Evolutionary conservation across 1,284 basidiomycete genomes (phyloP), one percentile per base, ranked within the genome.

Genomic region (Moesziomyces antarcticus): DNA sequence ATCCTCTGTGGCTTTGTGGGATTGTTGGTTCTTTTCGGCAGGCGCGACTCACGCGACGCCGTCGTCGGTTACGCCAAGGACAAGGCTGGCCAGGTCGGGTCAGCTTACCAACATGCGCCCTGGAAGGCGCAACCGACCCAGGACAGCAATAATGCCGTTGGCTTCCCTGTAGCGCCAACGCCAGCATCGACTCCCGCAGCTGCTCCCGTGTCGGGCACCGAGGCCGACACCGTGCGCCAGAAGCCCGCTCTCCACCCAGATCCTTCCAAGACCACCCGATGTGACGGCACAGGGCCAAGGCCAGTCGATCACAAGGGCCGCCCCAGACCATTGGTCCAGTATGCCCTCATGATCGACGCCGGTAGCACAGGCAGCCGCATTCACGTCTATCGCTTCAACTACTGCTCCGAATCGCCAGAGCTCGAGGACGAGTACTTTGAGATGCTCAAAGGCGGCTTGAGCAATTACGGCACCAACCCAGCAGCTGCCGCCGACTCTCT

Each of bases 301-400:
- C 70, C 73, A 16, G 35, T 66, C 18, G 80, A 80, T 40, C 50
- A 57, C 40, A 65, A 73, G 13, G 77, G 80, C 51, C 61, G 57
- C 25, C 67, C 60, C 4, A 62, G 80, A n/a, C 81, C 79, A 5
- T 46, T 81, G 22, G 80, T 84, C 18, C 94, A 97, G 85, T 99
- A 93, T 84, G 94, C 93, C 0, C 89, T 99, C 79, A 97, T 98
- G 90, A 93, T 99, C 85, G 96, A 99, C 84, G 96, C 97, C 0
- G 97, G 96, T 18, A 97, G 94, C 41, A 97, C 94, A 0, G 96
- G 96, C 21, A 97, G 94, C 1, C 90, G 96, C 18, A 95, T 99
- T 80, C 96, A 99, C 87, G 89, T 98, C 25, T 98, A 98, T 90
- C 97, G 78, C 60, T 84, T 84, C 73, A 84, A 84, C 71, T 81